These are phyloP conservation scores for Aspergillus steynii DNA, from an alignment of 495 filamentous ascomycete genomes.

Conservation along the genomic window DNA sequence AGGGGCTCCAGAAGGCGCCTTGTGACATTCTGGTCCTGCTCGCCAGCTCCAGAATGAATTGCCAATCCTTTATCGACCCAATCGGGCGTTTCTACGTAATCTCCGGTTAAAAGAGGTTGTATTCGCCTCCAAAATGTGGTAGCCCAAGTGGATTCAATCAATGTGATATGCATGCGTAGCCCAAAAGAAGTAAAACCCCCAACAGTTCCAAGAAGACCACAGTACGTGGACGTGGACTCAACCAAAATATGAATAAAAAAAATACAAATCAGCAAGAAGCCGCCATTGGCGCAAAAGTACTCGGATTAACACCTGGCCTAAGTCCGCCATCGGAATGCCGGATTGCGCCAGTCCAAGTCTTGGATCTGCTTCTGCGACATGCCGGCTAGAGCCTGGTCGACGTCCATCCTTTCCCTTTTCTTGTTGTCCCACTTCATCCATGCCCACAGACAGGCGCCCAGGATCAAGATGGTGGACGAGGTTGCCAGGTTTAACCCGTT, in stretches of 20 bases:
- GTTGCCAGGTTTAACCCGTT: slow-evolving; percentile 74
- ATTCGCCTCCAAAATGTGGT: background rate
- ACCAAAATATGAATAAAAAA: background rate
- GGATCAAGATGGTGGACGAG: slow-evolving; percentile 49
- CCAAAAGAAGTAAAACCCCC: background rate
- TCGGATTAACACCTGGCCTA: slow-evolving; percentile 21
- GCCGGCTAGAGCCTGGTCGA: slow-evolving; percentile 56
- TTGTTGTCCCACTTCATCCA: slow-evolving; percentile 70
- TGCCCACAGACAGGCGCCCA: slow-evolving; percentile 43
- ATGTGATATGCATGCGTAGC: background rate
- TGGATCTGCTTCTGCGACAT: slow-evolving; percentile 57
- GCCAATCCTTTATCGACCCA: background rate
- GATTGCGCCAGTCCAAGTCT: slow-evolving; percentile 73
- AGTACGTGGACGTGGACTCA: background rate
- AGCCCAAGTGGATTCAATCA: background rate
- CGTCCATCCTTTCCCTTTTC: slow-evolving; percentile 52
- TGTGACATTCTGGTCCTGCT: background rate
- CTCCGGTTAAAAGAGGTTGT: background rate
- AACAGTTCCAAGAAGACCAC: background rate
- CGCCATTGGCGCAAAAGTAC: background rate
- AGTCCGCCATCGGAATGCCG: slow-evolving; percentile 64
- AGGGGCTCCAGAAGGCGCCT: background rate
- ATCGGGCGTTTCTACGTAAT: background rate
- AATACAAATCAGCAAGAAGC: background rate
- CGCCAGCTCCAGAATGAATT: background rate